Conservation (phyloP, 495 filamentous ascomycete genomes). For the Penicillium waksmanii region DNA sequence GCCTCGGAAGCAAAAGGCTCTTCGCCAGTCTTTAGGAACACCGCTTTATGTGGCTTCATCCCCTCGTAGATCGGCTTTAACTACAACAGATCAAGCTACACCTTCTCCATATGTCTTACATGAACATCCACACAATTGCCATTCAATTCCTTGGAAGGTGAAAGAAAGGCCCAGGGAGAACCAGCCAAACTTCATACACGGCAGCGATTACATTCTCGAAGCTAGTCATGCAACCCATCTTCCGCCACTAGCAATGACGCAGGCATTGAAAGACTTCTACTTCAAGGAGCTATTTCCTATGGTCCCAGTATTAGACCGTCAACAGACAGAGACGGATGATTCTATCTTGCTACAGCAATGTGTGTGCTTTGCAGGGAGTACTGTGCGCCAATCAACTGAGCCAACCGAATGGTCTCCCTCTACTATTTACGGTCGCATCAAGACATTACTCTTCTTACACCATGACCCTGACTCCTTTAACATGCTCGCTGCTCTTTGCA, state of each 20-base stretch:
- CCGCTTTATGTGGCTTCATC: background rate
- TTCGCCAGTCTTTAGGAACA: slow-evolving; percentile 8
- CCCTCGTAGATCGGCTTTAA: background rate
- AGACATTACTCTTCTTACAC: slow-evolving; percentile 18
- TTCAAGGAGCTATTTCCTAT: slow-evolving; percentile 14
- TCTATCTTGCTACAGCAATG: slow-evolving; percentile 21
- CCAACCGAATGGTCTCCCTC: slow-evolving; percentile 13
- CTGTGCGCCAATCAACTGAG: slow-evolving; percentile 15
- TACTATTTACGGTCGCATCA: slow-evolving; percentile 22
- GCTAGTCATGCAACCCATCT: slow-evolving; percentile 9
- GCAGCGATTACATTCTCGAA: slow-evolving; percentile 12
- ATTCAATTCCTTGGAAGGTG: background rate
- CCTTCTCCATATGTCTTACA: background rate
- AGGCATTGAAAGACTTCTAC: slow-evolving; percentile 19
- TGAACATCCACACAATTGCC: background rate
- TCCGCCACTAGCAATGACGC: slow-evolving; percentile 5
- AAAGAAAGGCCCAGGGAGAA: background rate
- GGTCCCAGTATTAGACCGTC: slow-evolving; percentile 18
- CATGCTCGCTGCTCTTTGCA: slow-evolving; percentile 16
- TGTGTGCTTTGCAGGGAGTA: slow-evolving; percentile 24
- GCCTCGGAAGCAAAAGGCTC: slow-evolving; percentile 8
- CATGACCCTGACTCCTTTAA: slow-evolving; percentile 16
- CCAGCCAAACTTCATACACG: slow-evolving; percentile 9
- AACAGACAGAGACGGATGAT: background rate
- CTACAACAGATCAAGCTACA: background rate